These are phyloP conservation scores for Nicotiana undulata DNA, from an alignment of 257 asterid species.

Conservation along the genomic window DNA sequence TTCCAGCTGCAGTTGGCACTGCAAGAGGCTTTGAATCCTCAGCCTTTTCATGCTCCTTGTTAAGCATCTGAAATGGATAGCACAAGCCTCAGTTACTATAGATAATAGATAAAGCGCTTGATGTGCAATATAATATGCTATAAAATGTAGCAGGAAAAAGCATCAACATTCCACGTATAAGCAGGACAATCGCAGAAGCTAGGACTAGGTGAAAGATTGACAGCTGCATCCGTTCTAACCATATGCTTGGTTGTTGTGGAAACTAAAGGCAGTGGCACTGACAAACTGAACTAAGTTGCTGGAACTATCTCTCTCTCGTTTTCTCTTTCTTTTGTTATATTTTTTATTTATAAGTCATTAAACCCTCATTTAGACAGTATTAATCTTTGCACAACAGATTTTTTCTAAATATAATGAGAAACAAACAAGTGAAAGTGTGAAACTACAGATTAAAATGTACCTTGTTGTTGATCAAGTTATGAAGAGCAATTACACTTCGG, in stretches of 20 bases:
- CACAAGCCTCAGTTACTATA: neutral
- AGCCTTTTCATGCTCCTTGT: constrained; percentile 88
- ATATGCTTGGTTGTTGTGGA: neutral
- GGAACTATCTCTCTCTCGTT: neutral
- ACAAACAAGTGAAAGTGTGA: neutral
- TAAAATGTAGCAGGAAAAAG: neutral
- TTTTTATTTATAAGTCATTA: neutral
- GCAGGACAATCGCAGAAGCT: neutral
- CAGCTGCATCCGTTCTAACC: neutral
- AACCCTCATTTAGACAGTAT: neutral
- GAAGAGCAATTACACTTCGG: constrained; percentile 92
- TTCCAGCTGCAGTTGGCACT: constrained; percentile 59
- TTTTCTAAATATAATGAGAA: neutral
- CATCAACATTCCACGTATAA: neutral
- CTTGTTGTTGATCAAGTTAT: constrained; percentile 91
- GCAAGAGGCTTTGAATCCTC: constrained; percentile 78
- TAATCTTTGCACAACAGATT: neutral
- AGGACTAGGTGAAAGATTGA: neutral
- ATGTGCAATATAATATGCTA: neutral
- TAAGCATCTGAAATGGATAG: constrained; percentile 59
- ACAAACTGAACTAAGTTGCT: neutral
- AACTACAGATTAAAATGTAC: constrained; percentile 17
- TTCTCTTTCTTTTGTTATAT: too few relatives aligned
- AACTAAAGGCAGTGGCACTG: neutral
- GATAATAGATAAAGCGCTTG: too few relatives aligned